Evolutionary conservation across 2,329 filamentous ascomycete species (phyloP).

Genomic region (Trichophaea hybrida): DNA sequence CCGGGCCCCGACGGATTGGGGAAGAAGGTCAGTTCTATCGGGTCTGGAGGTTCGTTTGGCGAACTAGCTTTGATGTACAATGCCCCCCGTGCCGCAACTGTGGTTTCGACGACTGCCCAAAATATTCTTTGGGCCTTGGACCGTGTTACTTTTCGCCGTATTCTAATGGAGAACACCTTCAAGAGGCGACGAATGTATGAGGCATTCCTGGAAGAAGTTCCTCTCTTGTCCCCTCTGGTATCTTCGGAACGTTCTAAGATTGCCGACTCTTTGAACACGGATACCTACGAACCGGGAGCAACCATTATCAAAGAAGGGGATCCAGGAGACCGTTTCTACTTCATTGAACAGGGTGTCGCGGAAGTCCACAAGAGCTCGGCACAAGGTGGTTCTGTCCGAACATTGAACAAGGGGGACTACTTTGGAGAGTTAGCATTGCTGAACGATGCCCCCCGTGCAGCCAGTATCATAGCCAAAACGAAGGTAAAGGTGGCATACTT

Average conservation of each 20-base stretch:
- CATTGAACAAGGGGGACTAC: constrained; percentile 84
- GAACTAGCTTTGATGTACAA: constrained; percentile 98
- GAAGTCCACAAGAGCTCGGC: constrained; percentile 64
- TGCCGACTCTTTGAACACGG: constrained; percentile 83
- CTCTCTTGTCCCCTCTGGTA: constrained; percentile 66
- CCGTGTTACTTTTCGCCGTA: constrained; percentile 89
- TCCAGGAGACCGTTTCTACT: constrained; percentile 78
- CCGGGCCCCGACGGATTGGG: constrained; percentile 72
- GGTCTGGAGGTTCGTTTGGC: constrained; percentile 83
- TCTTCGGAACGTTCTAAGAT: constrained; percentile 95
- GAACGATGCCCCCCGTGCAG: constrained; percentile 84
- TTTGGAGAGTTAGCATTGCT: constrained; percentile 90
- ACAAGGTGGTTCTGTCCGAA: constrained; percentile 42
- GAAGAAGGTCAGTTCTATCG: constrained; percentile 63
- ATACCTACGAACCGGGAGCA: constrained; percentile 66
- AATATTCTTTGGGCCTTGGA: constrained; percentile 90
- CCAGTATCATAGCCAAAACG: constrained; percentile 67
- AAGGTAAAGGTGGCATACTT: constrained; percentile 88
- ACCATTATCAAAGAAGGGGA: constrained; percentile 86
- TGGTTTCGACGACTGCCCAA: constrained; percentile 62
- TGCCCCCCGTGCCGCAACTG: constrained; percentile 84
- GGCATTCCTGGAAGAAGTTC: constrained; percentile 87
- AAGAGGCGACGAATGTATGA: constrained; percentile 94
- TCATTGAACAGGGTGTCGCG: constrained; percentile 75
- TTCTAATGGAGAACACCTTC: constrained; percentile 96